These are phyloP conservation scores for Stephanodiscus minutulus DNA, from an alignment of 108 stramenopile species.

Conservation along the genomic window DNA sequence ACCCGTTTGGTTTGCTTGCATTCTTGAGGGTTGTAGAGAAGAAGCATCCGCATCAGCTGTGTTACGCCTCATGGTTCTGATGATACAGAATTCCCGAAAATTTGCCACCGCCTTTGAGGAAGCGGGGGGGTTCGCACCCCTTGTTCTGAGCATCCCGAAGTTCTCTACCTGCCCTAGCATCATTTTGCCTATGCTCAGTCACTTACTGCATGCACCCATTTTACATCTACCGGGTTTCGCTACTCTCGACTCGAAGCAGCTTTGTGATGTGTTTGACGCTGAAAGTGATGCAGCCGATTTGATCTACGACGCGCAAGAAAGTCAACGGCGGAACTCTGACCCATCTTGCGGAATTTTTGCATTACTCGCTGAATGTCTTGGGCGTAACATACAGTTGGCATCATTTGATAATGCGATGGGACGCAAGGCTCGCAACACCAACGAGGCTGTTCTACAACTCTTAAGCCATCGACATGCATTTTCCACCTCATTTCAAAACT, in stretches of 20 bases:
- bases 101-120: slow-evolving; percentile 74
- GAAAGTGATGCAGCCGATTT: slow-evolving; percentile 61
- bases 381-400: slow-evolving; percentile 85
- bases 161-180: slow-evolving; percentile 85
- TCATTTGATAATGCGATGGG: slow-evolving; percentile 68
- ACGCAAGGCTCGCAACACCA: slow-evolving; percentile 72
- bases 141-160: slow-evolving; percentile 84
- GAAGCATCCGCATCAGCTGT: slow-evolving; percentile 85
- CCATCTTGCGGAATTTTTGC: slow-evolving; percentile 84
- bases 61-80: slow-evolving; percentile 83
- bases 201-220: slow-evolving; percentile 81
- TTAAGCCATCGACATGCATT: slow-evolving; percentile 74
- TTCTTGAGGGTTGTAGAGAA: slow-evolving; percentile 88
- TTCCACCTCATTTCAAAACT: slow-evolving; percentile 80
- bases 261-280: slow-evolving; percentile 81
- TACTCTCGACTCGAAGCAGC: slow-evolving; percentile 67
- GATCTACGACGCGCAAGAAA: slow-evolving; percentile 35
- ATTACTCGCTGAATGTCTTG: slow-evolving; percentile 83
- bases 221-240: slow-evolving; percentile 78
- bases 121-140: slow-evolving; percentile 86
- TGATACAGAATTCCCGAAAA: slow-evolving; percentile 79
- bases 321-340: slow-evolving; percentile 49
- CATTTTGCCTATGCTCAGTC: slow-evolving; percentile 77
- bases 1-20: slow-evolving; percentile 90
- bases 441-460: slow-evolving; percentile 78